Percentiles rank a stretch among this genome's conserved stretches.
Evolutionary conservation across 2,329 filamentous ascomycete genomes (phyloP).

Genomic region (Leptographium procerum): DNA sequence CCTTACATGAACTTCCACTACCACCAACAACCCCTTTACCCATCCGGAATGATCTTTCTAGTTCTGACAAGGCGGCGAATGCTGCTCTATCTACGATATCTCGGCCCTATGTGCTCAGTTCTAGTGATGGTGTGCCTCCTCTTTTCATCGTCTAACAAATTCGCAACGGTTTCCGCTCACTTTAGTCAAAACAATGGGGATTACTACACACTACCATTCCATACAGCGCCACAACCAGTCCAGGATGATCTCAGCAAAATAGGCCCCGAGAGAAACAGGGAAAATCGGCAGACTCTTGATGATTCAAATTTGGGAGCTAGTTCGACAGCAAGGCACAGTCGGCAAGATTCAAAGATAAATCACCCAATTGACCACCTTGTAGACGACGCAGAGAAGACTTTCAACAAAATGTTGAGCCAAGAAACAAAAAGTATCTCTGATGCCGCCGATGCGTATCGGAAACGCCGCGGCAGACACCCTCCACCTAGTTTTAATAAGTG

Average conservation of each 20-base stretch:
- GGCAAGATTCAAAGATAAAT: conserved; percentile 6
- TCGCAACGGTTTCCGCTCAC: background rate
- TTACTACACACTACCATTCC: background rate
- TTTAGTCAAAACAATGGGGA: background rate
- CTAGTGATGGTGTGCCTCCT: background rate
- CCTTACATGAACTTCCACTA: no score
- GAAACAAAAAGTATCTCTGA: conserved; percentile 37
- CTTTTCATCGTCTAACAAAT: no score
- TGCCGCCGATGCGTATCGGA: conserved; percentile 44
- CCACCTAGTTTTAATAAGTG: conserved; percentile 53
- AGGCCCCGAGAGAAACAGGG: background rate
- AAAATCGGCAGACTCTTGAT: background rate
- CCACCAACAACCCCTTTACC: background rate
- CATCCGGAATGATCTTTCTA: background rate
- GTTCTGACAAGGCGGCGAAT: background rate
- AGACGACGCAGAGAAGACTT: conserved; percentile 30
- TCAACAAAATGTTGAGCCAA: conserved; percentile 28
- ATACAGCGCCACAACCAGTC: background rate
- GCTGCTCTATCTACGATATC: background rate
- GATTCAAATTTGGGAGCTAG: no score
- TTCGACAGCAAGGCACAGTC: background rate
- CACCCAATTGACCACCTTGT: conserved; percentile 44
- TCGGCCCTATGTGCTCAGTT: background rate
- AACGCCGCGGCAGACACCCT: conserved; percentile 45
- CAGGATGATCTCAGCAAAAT: no score